phyloP scores from a whole-genome alignment of 1,139 yeast genomes.

The Geotrichum aggregatum region DNA sequence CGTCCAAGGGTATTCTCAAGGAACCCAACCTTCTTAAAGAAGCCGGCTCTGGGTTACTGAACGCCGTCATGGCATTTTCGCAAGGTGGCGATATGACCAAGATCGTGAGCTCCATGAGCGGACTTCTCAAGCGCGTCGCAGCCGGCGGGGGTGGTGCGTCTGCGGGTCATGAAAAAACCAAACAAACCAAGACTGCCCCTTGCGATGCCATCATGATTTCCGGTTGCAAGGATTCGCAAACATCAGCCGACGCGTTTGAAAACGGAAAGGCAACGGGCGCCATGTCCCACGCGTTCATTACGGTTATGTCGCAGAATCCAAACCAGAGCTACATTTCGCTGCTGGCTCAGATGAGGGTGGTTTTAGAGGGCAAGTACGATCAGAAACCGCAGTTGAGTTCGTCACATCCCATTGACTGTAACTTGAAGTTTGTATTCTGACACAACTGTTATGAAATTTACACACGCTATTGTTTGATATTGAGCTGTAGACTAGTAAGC shows the following conservation, averaged over 20 bases:
- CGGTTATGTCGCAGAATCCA: conserved; percentile 62
- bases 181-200: conserved; percentile 66
- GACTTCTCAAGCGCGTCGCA: conserved; percentile 49
- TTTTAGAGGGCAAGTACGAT: conserved; percentile 63
- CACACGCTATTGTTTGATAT: no score
- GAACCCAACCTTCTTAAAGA: conserved; percentile 86
- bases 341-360: conserved; percentile 72
- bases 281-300: conserved; percentile 85
- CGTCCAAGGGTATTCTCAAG: conserved; percentile 86
- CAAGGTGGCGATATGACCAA: conserved; percentile 59
- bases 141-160: conserved; percentile 29
- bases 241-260: conserved; percentile 74
- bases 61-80: conserved; percentile 68
- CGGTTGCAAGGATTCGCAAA: conserved; percentile 87
- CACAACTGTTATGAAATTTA: not conserved
- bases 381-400: conserved; percentile 87
- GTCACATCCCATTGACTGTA: conserved; percentile 81
- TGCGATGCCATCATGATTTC: conserved; percentile 85
- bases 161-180: conserved; percentile 45
- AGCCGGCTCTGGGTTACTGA: conserved; percentile 71
- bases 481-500: no score
- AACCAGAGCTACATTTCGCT: conserved; percentile 73
- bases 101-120: conserved; percentile 47
- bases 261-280: conserved; percentile 85
- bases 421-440: conserved; percentile 54